Evolutionary conservation across 2,329 filamentous ascomycete species (phyloP).

Genomic region (Hymenoscyphus occultus): DNA sequence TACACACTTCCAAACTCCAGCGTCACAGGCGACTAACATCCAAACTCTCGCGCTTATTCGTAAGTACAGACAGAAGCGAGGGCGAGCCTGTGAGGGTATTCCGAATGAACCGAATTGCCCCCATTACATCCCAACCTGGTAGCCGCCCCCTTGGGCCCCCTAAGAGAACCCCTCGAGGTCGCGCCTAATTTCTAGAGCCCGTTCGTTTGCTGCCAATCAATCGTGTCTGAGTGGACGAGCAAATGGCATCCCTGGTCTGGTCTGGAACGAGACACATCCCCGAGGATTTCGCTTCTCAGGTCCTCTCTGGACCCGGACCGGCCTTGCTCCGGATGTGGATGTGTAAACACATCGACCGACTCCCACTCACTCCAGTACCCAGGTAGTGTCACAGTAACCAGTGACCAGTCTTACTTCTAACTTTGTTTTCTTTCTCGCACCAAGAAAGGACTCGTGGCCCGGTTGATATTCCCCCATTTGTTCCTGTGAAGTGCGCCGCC

Average conservation of each 20-base stretch:
- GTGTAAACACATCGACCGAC: not conserved
- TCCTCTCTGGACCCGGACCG: not conserved
- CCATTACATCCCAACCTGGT: not conserved
- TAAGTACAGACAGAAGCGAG: not conserved
- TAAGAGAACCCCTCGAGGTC: not conserved
- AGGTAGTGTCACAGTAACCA: no score
- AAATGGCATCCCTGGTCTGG: not conserved
- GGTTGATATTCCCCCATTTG: not conserved
- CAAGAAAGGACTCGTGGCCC: constrained; percentile 2
- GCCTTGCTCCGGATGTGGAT: not conserved
- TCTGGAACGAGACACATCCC: not conserved
- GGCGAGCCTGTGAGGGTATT: not conserved
- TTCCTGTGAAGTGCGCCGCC: not conserved
- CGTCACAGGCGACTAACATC: not conserved
- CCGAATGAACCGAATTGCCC: not conserved
- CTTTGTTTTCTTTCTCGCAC: not conserved
- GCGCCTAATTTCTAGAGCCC: not conserved
- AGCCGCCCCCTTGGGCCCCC: no score
- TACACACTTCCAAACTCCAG: not conserved
- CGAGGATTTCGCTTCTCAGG: not conserved
- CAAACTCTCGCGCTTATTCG: not conserved
- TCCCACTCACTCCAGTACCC: not conserved
- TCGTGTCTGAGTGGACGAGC: not conserved
- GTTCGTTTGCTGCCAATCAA: not conserved
- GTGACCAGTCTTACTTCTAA: not conserved